These are phyloP conservation scores for Alternaria incomplexa DNA, from an alignment of 2,329 filamentous ascomycete genomes.

Conservation along the genomic window DNA sequence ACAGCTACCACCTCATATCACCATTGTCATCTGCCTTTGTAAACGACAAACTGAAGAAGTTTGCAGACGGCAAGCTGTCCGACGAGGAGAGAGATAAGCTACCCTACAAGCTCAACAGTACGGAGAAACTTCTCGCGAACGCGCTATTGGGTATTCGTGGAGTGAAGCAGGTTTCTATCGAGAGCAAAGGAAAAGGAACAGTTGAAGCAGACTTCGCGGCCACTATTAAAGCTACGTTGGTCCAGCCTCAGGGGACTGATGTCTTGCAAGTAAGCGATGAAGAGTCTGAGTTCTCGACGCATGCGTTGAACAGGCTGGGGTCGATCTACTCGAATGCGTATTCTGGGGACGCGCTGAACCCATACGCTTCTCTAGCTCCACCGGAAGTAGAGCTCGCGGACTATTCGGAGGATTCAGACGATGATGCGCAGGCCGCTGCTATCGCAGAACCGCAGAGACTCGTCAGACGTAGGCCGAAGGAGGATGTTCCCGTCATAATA, in stretches of 20 bases:
- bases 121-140: slow-evolving; percentile 15
- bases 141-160: slow-evolving; percentile 26
- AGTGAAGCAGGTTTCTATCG: slow-evolving; percentile 10
- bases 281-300: background rate
- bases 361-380: background rate
- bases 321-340: background rate
- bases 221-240: background rate
- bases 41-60: background rate
- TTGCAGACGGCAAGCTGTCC: background rate
- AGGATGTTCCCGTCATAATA: background rate
- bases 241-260: background rate
- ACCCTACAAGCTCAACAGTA: slow-evolving; percentile 10
- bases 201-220: background rate
- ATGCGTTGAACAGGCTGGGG: background rate
- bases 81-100: slow-evolving; percentile 7
- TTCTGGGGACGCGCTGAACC: background rate
- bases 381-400: background rate
- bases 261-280: background rate
- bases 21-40: background rate
- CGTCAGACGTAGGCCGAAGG: too few species aligned
- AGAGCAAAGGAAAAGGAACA: background rate
- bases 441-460: background rate
- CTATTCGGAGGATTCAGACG: background rate
- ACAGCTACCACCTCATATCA: background rate
- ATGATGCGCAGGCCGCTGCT: background rate